phyloP scores from a whole-genome alignment of 208 protist species.

The Trypanosoma brucei region DNA sequence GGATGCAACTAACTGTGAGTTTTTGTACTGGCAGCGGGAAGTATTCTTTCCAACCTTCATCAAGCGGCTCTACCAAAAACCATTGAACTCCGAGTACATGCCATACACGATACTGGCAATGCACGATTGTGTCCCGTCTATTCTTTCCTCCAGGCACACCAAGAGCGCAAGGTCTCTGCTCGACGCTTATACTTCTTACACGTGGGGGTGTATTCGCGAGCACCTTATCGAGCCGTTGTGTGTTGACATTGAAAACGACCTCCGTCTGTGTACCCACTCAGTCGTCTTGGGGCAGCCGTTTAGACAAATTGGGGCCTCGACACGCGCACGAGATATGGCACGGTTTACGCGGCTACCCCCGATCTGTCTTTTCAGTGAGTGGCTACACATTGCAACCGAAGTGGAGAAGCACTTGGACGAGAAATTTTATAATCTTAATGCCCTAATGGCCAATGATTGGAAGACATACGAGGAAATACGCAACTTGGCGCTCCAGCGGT shows the following conservation, averaged over 20 bases:
- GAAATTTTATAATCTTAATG: conserved; percentile 97
- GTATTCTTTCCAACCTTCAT: conserved; percentile 83
- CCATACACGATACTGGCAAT: conserved; percentile 71
- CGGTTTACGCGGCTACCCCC: conserved; percentile 77
- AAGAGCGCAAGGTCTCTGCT: conserved; percentile 30
- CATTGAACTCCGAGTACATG: conserved; percentile 50
- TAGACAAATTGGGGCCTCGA: conserved; percentile 9
- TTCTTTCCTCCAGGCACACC: conserved; percentile 42
- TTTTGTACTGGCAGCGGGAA: conserved; percentile 89
- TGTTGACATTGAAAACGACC: conserved; percentile 92
- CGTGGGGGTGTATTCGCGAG: conserved; percentile 42
- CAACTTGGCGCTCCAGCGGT: conserved; percentile 90
- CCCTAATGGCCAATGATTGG: conserved; percentile 93
- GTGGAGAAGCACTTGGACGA: conserved; percentile 93
- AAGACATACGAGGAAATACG: conserved; percentile 96
- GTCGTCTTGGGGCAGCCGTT: conserved; percentile 51
- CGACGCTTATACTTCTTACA: conserved; percentile 46
- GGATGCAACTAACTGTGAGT: conserved; percentile 68
- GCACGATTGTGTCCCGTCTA: conserved; percentile 36
- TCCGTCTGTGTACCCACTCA: conserved; percentile 91
- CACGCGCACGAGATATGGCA: conserved; percentile 43
- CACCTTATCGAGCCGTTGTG: conserved; percentile 70
- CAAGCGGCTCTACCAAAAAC: conserved; percentile 64
- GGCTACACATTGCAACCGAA: conserved; percentile 59
- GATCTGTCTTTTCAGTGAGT: conserved; percentile 80